These are phyloP conservation scores for Diaporthe ampelina DNA, from an alignment of 2,329 filamentous ascomycete species.

Conservation along the genomic window DNA sequence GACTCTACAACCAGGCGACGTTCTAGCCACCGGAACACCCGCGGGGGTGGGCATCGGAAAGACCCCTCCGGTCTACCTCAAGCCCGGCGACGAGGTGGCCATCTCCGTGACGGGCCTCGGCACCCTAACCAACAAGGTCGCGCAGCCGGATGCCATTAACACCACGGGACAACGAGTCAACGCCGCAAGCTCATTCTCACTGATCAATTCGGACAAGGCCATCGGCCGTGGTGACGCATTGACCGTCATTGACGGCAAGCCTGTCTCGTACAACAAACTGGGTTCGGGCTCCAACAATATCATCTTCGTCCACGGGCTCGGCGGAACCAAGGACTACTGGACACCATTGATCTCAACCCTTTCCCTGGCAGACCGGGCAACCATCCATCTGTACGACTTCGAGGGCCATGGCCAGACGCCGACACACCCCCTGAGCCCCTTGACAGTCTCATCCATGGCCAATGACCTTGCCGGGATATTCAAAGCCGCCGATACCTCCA, in stretches of 20 bases:
- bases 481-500: not conserved
- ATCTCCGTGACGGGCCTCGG: not conserved
- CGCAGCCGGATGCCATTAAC: not conserved
- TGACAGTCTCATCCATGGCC: not conserved
- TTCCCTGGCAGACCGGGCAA: not conserved
- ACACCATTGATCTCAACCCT: not conserved
- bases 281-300: not conserved
- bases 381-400: not conserved
- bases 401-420: conserved; percentile 1
- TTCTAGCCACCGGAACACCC: not conserved
- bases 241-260: not conserved
- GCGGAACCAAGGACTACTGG: conserved; percentile 2
- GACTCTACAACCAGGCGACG: not conserved
- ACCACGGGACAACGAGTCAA: not conserved
- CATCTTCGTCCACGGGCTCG: not conserved
- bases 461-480: not conserved
- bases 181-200: not conserved
- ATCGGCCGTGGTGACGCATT: not conserved
- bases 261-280: not conserved
- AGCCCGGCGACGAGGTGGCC: conserved; percentile 12
- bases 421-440: not conserved
- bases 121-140: conserved; percentile 2
- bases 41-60: not conserved
- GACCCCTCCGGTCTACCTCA: not conserved
- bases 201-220: conserved; percentile 1